Evolutionary conservation across 148 eudicot genomes (phyloP).

Genomic region (Persicaria tinctoria): DNA sequence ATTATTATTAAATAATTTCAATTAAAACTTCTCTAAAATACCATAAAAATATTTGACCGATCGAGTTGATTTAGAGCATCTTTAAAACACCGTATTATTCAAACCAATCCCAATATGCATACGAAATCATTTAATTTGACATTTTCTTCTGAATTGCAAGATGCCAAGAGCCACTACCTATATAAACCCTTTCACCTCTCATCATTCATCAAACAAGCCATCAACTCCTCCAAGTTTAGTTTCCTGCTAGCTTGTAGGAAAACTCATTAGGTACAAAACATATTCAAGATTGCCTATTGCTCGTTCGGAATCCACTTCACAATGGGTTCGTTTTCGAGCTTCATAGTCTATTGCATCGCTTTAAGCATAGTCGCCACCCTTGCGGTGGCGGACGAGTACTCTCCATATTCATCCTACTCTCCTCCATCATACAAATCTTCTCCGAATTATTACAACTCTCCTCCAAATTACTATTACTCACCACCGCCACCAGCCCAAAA

Average conservation of each 20-base stretch:
- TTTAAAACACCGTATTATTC: no score
- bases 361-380: neutral
- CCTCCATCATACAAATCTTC: neutral
- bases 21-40: no score
- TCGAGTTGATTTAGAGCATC: no score
- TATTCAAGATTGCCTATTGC: neutral
- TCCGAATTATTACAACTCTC: neutral
- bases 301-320: neutral
- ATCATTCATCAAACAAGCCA: neutral
- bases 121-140: neutral
- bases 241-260: no score
- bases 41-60: no score
- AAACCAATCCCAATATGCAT: neutral
- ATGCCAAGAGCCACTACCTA: neutral
- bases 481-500: no score
- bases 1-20: no score
- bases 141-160: neutral
- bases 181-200: neutral
- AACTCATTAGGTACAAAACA: neutral
- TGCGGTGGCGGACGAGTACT: neutral
- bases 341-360: neutral
- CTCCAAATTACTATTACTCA: no score
- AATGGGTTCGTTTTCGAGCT: neutral
- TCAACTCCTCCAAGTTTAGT: neutral
- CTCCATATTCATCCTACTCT: neutral